phyloP scores from a whole-genome alignment of 208 protist genomes.

The Acanthamoeba culbertsoni region DNA sequence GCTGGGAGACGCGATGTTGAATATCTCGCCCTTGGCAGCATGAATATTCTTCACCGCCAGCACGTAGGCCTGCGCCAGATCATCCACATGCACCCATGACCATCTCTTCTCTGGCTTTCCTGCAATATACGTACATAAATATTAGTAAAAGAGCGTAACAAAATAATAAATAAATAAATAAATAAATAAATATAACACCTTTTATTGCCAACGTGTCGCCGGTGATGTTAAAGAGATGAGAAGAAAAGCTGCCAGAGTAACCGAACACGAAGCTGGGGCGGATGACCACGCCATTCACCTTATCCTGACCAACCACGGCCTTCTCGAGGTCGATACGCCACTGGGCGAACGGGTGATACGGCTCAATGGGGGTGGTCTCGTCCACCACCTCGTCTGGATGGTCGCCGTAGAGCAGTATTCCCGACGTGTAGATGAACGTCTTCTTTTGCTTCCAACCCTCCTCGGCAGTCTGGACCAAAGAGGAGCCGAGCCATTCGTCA shows the following conservation, averaged over 20 bases:
- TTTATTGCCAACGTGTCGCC: background rate
- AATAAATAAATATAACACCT: background rate
- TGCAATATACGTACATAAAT: background rate
- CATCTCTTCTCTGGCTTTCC: conserved; percentile 9
- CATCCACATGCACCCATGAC: conserved; percentile 39
- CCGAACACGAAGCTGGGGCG: conserved; percentile 46
- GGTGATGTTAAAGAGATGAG: background rate
- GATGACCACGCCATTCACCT: conserved; percentile 12
- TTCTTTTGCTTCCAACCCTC: conserved; percentile 24
- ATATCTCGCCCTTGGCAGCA: conserved; percentile 46
- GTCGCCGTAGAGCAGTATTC: conserved; percentile 35
- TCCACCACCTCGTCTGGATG: background rate
- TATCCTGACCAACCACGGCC: conserved; percentile 1
- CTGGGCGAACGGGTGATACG: background rate
- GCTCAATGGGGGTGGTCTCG: conserved; percentile 9
- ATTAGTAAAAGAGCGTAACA: background rate
- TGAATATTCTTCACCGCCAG: background rate
- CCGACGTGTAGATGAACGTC: conserved; percentile 61
- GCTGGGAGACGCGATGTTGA: background rate
- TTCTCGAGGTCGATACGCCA: conserved; percentile 38
- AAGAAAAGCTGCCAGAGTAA: conserved; percentile 16
- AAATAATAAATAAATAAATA: background rate
- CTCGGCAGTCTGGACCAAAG: background rate
- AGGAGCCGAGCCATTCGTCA: too few species aligned
- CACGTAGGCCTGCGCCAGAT: conserved; percentile 46